A percentile compares a stretch with the other conserved stretches of the same genome.
phyloP scores from a whole-genome alignment of 108 stramenopile genomes.

The Skeletonema tropicum region DNA sequence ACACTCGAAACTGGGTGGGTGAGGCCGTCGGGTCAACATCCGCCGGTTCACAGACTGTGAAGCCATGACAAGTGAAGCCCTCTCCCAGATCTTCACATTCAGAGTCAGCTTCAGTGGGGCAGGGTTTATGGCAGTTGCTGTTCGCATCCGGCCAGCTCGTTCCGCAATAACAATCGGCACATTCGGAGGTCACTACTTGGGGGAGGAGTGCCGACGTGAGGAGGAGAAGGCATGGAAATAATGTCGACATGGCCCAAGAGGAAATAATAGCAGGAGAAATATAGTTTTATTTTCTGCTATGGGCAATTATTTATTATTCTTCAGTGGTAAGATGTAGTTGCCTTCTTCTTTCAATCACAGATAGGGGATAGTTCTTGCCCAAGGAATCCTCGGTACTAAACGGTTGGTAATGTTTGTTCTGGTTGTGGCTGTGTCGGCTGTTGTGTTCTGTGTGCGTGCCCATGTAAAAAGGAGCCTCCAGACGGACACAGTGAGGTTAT shows the following conservation, averaged over 20 bases:
- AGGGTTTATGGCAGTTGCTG: constrained; percentile 11
- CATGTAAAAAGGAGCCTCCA: too few relatives aligned
- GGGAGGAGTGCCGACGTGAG: neutral
- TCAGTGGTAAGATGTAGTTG: too few relatives aligned
- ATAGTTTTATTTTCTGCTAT: neutral
- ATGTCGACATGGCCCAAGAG: neutral
- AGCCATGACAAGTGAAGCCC: neutral
- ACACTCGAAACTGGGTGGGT: neutral
- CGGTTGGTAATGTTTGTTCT: too few relatives aligned
- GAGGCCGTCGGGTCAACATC: neutral
- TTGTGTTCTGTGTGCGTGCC: too few relatives aligned
- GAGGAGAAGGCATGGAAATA: neutral
- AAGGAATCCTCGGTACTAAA: too few relatives aligned
- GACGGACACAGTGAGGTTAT: too few relatives aligned
- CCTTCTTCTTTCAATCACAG: too few relatives aligned
- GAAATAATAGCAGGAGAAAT: too few relatives aligned
- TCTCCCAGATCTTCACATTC: constrained; percentile 18
- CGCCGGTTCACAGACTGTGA: neutral
- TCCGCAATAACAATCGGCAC: constrained; percentile 36
- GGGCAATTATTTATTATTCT: too few relatives aligned
- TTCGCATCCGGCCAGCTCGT: constrained; percentile 32
- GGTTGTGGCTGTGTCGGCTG: too few relatives aligned
- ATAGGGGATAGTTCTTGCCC: too few relatives aligned
- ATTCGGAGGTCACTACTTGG: neutral
- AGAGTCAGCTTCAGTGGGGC: constrained; percentile 5